phyloP scores from a whole-genome alignment of 306 rosid genomes.

The Cucurbita moschata region DNA sequence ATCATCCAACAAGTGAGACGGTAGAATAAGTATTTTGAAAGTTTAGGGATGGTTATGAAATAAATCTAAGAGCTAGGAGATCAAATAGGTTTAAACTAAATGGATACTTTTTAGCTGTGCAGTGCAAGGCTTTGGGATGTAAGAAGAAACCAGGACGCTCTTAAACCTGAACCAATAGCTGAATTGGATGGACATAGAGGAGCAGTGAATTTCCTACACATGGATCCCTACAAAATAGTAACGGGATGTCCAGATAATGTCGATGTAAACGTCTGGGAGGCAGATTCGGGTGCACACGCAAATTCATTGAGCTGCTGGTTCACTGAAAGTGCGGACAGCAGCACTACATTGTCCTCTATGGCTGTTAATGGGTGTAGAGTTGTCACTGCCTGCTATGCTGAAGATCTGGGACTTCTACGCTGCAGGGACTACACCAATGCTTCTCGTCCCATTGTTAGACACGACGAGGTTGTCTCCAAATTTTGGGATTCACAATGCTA shows the following conservation, averaged over 20 bases:
- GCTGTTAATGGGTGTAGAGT: constrained; percentile 50
- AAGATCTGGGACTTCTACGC: constrained; percentile 10
- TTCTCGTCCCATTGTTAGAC: constrained; percentile 13
- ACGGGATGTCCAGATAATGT: constrained; percentile 32
- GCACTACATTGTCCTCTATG: constrained; percentile 31
- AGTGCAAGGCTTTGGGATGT: constrained; percentile 82
- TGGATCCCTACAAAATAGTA: constrained; percentile 68
- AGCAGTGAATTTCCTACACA: constrained; percentile 34
- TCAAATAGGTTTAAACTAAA: too few species aligned
- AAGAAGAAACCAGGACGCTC: constrained; percentile 40
- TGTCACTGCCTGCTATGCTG: constrained; percentile 22
- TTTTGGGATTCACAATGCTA: constrained; percentile 42
- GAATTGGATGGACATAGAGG: constrained; percentile 58
- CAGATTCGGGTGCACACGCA: constrained; percentile 31
- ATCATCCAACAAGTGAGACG: too few species aligned
- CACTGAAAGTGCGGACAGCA: background rate
- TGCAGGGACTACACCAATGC: constrained; percentile 40
- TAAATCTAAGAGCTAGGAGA: background rate
- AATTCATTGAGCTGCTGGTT: constrained; percentile 29
- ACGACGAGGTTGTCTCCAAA: constrained; percentile 22
- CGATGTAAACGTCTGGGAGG: constrained; percentile 41
- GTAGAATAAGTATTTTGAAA: too few species aligned
- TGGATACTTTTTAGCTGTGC: constrained; percentile 4
- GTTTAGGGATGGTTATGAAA: too few species aligned
- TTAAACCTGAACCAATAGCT: constrained; percentile 28